These are phyloP conservation scores for Annulohypoxylon nitens DNA, from an alignment of 495 filamentous ascomycete species.

Conservation along the genomic window DNA sequence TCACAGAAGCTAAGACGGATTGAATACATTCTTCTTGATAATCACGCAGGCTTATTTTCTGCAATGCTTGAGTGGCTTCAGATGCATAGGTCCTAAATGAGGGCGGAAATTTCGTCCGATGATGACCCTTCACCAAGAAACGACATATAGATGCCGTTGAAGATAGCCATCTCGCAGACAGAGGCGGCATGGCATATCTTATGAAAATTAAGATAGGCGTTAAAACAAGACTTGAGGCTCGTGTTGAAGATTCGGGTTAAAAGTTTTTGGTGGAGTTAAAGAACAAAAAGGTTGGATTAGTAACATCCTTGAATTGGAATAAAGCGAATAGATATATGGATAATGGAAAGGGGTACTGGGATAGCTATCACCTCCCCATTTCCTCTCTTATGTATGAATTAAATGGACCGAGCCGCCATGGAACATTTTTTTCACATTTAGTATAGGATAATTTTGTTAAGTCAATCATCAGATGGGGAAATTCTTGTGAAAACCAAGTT, in stretches of 20 bases:
- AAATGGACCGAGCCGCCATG: neutral
- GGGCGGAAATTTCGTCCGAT: slow-evolving; percentile 20
- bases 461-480: neutral
- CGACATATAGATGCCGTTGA: slow-evolving; percentile 17
- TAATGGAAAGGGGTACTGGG: slow-evolving; percentile 2
- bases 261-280: slow-evolving; percentile 36
- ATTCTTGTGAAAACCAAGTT: neutral
- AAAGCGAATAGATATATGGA: slow-evolving; percentile 12
- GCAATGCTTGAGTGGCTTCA: slow-evolving; percentile 4
- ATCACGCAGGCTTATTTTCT: slow-evolving; percentile 70
- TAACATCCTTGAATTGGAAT: neutral
- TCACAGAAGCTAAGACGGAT: slow-evolving; percentile 78
- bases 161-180: slow-evolving; percentile 42
- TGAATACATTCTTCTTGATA: slow-evolving; percentile 94
- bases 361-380: neutral
- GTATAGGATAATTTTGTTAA: neutral
- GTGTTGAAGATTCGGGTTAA: slow-evolving; percentile 12
- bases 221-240: slow-evolving; percentile 31
- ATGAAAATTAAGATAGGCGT: slow-evolving; percentile 29
- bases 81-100: slow-evolving; percentile 52
- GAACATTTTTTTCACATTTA: neutral
- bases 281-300: neutral
- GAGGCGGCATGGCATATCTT: slow-evolving; percentile 45
- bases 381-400: neutral
- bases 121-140: slow-evolving; percentile 13